Evolutionary conservation across 2,329 filamentous ascomycete genomes (phyloP).

Genomic region (Aspergillus latus): DNA sequence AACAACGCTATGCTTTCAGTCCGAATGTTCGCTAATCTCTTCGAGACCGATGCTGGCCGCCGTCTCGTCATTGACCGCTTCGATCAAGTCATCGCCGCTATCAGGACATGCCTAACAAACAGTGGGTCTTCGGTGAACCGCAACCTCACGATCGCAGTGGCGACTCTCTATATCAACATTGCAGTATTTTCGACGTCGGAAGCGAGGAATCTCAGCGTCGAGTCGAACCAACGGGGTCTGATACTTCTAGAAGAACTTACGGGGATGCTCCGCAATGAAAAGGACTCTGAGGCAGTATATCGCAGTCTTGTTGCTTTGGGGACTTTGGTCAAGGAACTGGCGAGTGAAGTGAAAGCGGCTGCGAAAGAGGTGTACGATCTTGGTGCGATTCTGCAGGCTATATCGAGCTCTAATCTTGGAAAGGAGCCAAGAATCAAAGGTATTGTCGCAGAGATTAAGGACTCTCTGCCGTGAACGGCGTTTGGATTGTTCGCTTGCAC

Average conservation of each 20-base stretch:
- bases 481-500: not conserved
- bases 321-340: constrained; percentile 64
- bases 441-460: constrained; percentile 60
- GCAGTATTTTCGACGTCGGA: constrained; percentile 66
- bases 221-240: constrained; percentile 50
- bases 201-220: constrained; percentile 37
- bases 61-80: constrained; percentile 60
- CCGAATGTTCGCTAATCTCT: constrained; percentile 79
- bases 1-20: constrained; percentile 88
- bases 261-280: constrained; percentile 63
- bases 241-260: constrained; percentile 62
- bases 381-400: constrained; percentile 46
- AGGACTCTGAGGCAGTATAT: constrained; percentile 80
- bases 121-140: constrained; percentile 60
- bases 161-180: constrained; percentile 82
- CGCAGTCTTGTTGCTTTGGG: constrained; percentile 79
- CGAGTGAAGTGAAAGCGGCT: constrained; percentile 59
- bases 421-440: constrained; percentile 62
- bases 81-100: constrained; percentile 60
- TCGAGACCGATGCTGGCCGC: constrained; percentile 71
- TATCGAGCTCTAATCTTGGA: constrained; percentile 50
- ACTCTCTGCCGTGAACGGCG: constrained; percentile 31
- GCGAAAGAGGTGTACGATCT: constrained; percentile 59
- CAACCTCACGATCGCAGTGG: constrained; percentile 77
- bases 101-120: constrained; percentile 62